These are phyloP conservation scores for Phytophthora cajani DNA, from an alignment of 352 stramenopile genomes.

Conservation along the genomic window DNA sequence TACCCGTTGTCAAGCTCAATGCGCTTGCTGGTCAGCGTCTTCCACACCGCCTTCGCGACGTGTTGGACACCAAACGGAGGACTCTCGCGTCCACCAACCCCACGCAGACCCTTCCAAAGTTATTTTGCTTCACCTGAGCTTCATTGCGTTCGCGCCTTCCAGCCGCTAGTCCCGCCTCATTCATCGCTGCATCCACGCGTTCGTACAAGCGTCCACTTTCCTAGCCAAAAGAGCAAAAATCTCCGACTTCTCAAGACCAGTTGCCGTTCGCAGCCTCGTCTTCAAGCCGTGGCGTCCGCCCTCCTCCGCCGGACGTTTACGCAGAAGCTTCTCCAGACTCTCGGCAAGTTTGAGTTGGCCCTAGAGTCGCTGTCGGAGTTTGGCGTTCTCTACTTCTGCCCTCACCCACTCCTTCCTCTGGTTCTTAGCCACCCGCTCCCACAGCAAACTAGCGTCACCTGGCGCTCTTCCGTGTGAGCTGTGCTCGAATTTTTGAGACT, in stretches of 20 bases:
- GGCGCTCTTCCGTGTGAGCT: neutral
- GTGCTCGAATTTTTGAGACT: neutral
- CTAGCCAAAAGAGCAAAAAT: conserved; percentile 11
- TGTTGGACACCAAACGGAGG: conserved; percentile 22
- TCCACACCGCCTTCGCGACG: conserved; percentile 19
- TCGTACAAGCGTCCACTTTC: conserved; percentile 20
- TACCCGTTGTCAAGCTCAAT: conserved; percentile 24
- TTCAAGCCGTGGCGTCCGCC: neutral
- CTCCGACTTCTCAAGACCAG: neutral
- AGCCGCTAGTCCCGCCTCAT: conserved; percentile 12
- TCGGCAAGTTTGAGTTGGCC: conserved; percentile 39
- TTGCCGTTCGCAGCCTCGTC: conserved; percentile 3
- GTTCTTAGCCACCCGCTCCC: conserved; percentile 35
- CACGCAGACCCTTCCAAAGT: conserved; percentile 15
- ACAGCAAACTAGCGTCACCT: conserved; percentile 14
- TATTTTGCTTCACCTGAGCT: conserved; percentile 26
- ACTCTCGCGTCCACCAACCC: conserved; percentile 30
- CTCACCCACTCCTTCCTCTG: conserved; percentile 31
- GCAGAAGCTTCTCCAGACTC: conserved; percentile 36
- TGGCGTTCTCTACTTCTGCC: conserved; percentile 36
- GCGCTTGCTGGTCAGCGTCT: conserved; percentile 6
- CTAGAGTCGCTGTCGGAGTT: conserved; percentile 29
- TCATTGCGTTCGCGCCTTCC: conserved; percentile 17
- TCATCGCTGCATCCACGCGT: conserved; percentile 24
- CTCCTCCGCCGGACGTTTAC: conserved; percentile 28